These are phyloP conservation scores for Papiliotrema flavescens DNA, from an alignment of 1,284 basidiomycete species.

Conservation along the genomic window DNA sequence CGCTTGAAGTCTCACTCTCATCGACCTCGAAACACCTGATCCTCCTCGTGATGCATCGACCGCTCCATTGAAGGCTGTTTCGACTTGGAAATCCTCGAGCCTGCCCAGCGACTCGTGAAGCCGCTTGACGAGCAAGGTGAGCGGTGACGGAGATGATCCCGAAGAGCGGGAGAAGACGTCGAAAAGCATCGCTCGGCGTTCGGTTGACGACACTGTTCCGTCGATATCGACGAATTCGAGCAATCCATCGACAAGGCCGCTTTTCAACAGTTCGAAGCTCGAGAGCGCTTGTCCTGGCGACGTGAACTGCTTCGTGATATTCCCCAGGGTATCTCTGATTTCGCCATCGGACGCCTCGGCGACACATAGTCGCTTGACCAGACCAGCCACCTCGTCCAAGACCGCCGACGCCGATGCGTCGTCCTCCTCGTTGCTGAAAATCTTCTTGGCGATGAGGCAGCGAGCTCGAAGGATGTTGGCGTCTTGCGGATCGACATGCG, in stretches of 20 bases:
- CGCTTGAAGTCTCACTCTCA: constrained; percentile 81
- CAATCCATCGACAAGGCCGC: constrained; percentile 84
- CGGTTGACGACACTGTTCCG: constrained; percentile 47
- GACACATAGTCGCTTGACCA: constrained; percentile 63
- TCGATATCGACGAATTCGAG: constrained; percentile 74
- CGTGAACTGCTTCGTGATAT: constrained; percentile 74
- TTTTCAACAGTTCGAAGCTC: constrained; percentile 92
- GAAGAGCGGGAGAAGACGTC: constrained; percentile 65
- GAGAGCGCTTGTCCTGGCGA: constrained; percentile 71
- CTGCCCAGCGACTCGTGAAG: constrained; percentile 88
- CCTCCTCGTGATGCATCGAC: constrained; percentile 22
- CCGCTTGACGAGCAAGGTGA: constrained; percentile 83
- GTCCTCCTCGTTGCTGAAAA: constrained; percentile 51
- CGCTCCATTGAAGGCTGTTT: constrained; percentile 59
- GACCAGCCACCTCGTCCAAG: constrained; percentile 54
- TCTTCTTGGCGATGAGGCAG: constrained; percentile 72
- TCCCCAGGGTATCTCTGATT: constrained; percentile 61
- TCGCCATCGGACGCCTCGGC: constrained; percentile 57
- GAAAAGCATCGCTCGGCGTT: constrained; percentile 68
- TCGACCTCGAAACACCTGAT: constrained; percentile 23
- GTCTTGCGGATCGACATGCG: constrained; percentile 67
- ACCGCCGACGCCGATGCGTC: constrained; percentile 61
- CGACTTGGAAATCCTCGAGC: constrained; percentile 91
- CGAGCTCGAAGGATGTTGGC: constrained; percentile 82
- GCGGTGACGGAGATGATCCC: constrained; percentile 57